These are phyloP conservation scores for Dothistroma pini DNA, from an alignment of 2,329 filamentous ascomycete species.

Conservation along the genomic window DNA sequence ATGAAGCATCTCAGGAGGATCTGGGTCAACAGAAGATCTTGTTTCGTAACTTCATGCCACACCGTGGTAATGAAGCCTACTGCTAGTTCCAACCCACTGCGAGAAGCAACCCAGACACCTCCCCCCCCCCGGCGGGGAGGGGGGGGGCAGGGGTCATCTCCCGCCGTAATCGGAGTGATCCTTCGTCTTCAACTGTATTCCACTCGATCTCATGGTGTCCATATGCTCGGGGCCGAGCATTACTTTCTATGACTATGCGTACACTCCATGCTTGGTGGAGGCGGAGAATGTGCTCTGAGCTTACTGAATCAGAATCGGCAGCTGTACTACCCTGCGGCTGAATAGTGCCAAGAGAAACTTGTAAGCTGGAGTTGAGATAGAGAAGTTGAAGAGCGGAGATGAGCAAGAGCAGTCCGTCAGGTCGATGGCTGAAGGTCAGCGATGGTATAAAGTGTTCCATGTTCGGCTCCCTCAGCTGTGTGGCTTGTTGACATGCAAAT, in stretches of 20 bases:
- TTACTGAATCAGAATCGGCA: background rate
- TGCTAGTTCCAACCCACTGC: too few relatives aligned
- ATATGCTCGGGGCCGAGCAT: background rate
- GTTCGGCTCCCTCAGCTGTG: background rate
- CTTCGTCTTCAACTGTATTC: background rate
- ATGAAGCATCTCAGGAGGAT: too few relatives aligned
- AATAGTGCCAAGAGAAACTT: background rate
- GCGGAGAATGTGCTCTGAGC: background rate
- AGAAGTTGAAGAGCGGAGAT: background rate
- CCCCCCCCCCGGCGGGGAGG: too few relatives aligned
- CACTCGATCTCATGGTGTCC: background rate
- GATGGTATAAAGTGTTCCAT: background rate
- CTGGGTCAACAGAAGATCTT: too few relatives aligned
- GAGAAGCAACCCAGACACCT: too few relatives aligned
- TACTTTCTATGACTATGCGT: background rate
- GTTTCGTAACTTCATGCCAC: too few relatives aligned
- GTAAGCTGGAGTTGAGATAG: background rate
- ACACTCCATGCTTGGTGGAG: background rate
- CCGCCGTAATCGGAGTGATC: background rate
- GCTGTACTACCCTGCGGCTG: background rate
- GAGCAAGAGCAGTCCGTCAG: background rate
- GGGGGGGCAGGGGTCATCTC: background rate
- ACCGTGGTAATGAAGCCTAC: too few relatives aligned
- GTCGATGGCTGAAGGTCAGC: background rate
- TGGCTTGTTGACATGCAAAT: background rate